These are phyloP conservation scores for Phylloboletellus chloephorus DNA, from an alignment of 1,284 basidiomycete genomes.

Conservation along the genomic window DNA sequence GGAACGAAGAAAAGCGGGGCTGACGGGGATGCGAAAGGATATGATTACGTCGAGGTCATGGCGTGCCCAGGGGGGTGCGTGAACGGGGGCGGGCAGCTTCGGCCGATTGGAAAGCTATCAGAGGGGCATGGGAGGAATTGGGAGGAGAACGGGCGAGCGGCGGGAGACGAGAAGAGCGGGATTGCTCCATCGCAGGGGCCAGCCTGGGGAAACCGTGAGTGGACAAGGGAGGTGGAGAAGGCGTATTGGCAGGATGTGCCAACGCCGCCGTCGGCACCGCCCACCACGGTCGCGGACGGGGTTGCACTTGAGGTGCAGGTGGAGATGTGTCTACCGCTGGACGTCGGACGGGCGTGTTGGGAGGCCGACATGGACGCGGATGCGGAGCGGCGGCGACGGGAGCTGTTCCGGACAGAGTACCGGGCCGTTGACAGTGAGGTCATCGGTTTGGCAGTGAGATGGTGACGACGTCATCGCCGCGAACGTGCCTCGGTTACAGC, in stretches of 20 bases:
- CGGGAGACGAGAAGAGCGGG: conserved; percentile 36
- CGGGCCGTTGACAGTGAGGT: conserved; percentile 86
- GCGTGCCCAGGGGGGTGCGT: conserved; percentile 97
- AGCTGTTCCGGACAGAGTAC: conserved; percentile 77
- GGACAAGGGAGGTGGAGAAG: conserved; percentile 73
- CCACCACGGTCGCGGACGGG: conserved; percentile 36
- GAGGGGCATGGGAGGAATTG: conserved; percentile 51
- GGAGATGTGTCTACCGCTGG: conserved; percentile 30
- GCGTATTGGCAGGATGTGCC: conserved; percentile 65
- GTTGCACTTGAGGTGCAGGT: conserved; percentile 42
- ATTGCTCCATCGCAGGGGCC: conserved; percentile 34
- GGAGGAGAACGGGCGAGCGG: conserved; percentile 39
- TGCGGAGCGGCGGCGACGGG: conserved; percentile 38
- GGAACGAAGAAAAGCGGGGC: conserved; percentile 31
- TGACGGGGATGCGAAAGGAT: conserved; percentile 42
- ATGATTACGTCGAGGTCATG: conserved; percentile 99
- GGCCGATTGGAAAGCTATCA: conserved; percentile 39
- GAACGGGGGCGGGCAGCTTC: conserved; percentile 94
- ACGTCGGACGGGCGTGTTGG: conserved; percentile 25
- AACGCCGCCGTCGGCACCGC: conserved; percentile 49
- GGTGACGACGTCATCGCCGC: conserved; percentile 45
- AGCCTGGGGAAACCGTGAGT: conserved; percentile 73
- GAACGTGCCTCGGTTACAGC: conserved; percentile 14
- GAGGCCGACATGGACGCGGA: conserved; percentile 36
- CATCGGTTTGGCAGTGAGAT: conserved; percentile 74